Evolutionary conservation across 345 rosid species (phyloP).

Genomic region (Melaleuca quinquenervia): DNA sequence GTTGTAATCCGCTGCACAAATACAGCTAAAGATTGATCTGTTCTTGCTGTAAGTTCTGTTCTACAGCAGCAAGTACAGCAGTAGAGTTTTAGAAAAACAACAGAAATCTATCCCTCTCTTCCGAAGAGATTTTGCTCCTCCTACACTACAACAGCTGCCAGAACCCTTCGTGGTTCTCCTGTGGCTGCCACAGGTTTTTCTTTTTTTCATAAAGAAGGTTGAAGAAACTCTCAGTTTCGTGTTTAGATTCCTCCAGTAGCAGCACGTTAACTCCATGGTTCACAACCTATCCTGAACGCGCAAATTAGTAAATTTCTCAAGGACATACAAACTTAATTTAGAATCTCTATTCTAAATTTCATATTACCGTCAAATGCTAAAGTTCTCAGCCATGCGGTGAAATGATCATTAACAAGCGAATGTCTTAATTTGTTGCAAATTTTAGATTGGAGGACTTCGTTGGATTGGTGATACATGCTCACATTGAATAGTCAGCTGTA

Average conservation of each 20-base stretch:
- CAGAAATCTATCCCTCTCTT: too few species aligned
- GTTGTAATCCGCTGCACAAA: too few species aligned
- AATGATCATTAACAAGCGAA: not conserved
- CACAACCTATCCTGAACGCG: constrained; percentile 1
- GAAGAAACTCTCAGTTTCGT: constrained; percentile 24
- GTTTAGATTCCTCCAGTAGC: constrained; percentile 25
- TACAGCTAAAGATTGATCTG: too few species aligned
- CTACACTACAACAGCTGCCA: constrained; percentile 33
- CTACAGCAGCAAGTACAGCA: too few species aligned
- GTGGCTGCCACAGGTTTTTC: too few species aligned
- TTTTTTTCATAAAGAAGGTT: constrained; percentile 24
- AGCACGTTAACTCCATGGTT: constrained; percentile 24
- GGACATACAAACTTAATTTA: not conserved
- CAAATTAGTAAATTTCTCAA: not conserved
- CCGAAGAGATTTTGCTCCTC: too few species aligned
- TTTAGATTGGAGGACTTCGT: not conserved
- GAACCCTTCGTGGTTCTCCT: constrained; percentile 35
- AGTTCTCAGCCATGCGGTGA: not conserved
- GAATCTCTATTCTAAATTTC: not conserved
- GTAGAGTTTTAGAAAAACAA: too few species aligned
- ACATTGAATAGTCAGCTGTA: not conserved
- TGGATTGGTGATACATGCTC: not conserved
- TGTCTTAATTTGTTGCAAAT: not conserved
- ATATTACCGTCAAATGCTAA: not conserved
- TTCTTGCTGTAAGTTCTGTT: too few species aligned